Evolutionary conservation across 805 yeast species (phyloP), one percentile per base, ranked within the genome.

Genomic region (Yamadazyma laniorum): DNA sequence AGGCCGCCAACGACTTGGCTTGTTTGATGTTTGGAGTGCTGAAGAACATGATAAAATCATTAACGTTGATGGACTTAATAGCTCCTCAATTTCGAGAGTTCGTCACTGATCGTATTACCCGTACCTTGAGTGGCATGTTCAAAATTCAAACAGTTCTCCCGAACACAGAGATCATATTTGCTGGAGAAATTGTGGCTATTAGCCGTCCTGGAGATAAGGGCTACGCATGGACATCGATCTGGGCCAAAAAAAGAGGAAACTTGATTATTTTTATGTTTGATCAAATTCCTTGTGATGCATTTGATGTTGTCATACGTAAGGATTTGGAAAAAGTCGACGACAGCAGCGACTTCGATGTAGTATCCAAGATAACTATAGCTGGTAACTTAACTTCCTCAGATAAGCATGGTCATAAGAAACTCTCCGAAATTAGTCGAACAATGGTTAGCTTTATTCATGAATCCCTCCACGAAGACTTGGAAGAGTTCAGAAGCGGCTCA

Each of bases 1-100:
- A 77, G 51, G 90, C 95, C 5, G 88, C 95, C 12, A 90, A 91
- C 56, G 97, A 90, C 60, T 67, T 89, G 47, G 95, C 96, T 0
- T 85, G 95, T 53, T 68, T 88, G 42, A 79, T 86, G 66, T 85
- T 90, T 61, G 96, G 96, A 13, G 78, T 85, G 3, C 79, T 87
- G 32, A 77, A 80, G 52, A 70, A 67, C 25, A 80, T 80, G 19
- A 66, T 88, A 25, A 72, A 74, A 25, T 70, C 81, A 13, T 59
- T 82, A 35, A 77, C 87, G 0, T 67, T 90, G 25, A 68, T 87
- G 65, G 95, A 85, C 58, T 70, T 88, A 47, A 79, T 85, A 25
- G 86, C 89, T 9, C 81, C 86, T 0, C 85, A 86, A 51, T 82
- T 86, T 32, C 70, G 89, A 51, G 75, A 75, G 49, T 79, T 85